phyloP scores from a whole-genome alignment of 768 basidiomycete species.

The Lentinula raphanica region DNA sequence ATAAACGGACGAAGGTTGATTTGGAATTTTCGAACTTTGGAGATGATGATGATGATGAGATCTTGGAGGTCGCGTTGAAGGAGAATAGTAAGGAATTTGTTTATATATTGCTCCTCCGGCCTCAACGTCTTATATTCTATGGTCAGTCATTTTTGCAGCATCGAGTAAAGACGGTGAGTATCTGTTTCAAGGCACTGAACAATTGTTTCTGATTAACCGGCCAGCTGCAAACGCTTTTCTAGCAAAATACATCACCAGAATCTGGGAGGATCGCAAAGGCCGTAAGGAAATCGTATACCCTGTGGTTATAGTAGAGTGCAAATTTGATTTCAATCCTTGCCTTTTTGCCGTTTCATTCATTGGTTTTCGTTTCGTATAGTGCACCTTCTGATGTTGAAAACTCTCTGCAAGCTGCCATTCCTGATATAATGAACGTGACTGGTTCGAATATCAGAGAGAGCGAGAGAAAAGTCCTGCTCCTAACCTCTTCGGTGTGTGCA shows the following conservation, averaged over 20 bases:
- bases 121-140: background rate
- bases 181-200: too few species aligned
- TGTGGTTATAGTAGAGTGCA: slow-evolving; percentile 1
- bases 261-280: slow-evolving; percentile 14
- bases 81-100: slow-evolving; percentile 30
- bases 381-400: background rate
- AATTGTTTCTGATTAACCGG: too few species aligned
- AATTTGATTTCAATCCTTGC: background rate
- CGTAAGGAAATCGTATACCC: background rate
- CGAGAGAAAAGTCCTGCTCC: background rate
- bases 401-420: background rate
- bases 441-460: background rate
- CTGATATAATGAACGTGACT: background rate
- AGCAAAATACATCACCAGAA: slow-evolving; percentile 23
- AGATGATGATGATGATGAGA: slow-evolving; percentile 16
- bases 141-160: background rate
- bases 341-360: background rate
- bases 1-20: background rate
- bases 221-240: slow-evolving; percentile 24
- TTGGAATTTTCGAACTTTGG: background rate
- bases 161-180: background rate
- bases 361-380: background rate
- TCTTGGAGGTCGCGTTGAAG: slow-evolving; percentile 26
- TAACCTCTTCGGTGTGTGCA: background rate
- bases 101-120: background rate